A percentile compares a stretch with the other conserved stretches of the same genome.
Evolutionary conservation across 257 asterid species (phyloP).

Genomic region (Solanum sitiens): DNA sequence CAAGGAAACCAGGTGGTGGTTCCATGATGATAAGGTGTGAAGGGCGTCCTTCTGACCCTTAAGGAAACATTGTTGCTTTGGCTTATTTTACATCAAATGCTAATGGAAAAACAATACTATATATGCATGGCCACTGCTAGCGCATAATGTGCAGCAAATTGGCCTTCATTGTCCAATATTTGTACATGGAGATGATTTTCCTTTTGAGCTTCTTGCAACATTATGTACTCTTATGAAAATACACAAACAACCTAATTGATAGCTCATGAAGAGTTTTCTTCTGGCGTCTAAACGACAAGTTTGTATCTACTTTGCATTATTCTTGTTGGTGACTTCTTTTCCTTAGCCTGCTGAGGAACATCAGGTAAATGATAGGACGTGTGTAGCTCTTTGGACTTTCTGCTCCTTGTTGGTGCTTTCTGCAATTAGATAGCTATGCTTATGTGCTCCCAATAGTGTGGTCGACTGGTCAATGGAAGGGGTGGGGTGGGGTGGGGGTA

Average conservation of each 20-base stretch:
- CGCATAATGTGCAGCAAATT: neutral
- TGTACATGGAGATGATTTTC: constrained; percentile 9
- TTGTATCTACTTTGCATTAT: neutral
- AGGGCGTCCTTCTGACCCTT: neutral
- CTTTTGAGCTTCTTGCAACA: neutral
- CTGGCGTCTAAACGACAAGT: neutral
- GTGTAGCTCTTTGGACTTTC: neutral
- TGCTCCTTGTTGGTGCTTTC: neutral
- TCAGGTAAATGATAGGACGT: neutral
- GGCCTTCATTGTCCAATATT: constrained; percentile 4
- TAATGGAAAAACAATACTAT: neutral
- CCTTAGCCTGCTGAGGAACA: neutral
- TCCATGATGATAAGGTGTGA: constrained; percentile 93
- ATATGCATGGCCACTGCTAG: constrained; percentile 1
- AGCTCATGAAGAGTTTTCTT: neutral
- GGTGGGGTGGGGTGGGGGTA: neutral
- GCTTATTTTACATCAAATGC: constrained; percentile 3
- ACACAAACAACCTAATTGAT: neutral
- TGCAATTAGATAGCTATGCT: neutral
- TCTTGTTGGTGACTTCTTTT: neutral
- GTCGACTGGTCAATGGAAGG: neutral
- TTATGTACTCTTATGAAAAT: neutral
- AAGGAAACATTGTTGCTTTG: neutral
- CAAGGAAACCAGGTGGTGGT: constrained; percentile 99
- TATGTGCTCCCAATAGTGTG: neutral